Evolutionary conservation across 2,329 filamentous ascomycete species (phyloP).

Genomic region (Clonostachys byssicola): DNA sequence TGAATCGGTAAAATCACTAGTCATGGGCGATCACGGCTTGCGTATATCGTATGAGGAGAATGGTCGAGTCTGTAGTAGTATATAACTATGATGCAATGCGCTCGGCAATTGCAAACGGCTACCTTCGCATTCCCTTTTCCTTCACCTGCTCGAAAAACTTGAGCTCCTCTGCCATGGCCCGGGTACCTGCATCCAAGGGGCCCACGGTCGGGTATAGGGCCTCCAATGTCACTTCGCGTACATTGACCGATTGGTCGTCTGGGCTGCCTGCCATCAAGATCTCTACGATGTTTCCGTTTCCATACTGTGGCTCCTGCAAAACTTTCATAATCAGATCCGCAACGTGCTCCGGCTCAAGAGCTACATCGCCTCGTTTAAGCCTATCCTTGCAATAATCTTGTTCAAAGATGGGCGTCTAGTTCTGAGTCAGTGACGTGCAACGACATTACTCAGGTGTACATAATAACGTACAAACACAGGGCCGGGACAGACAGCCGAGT

Average conservation of each 20-base stretch:
- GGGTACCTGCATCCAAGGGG: background rate
- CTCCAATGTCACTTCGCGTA: constrained; percentile 5
- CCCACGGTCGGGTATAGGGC: background rate
- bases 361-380: constrained; percentile 3
- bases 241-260: constrained; percentile 3
- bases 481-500: constrained; percentile 9
- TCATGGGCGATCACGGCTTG: too few relatives aligned
- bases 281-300: constrained; percentile 11
- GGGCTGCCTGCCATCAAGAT: constrained; percentile 6
- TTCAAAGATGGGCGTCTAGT: constrained; percentile 5
- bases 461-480: constrained; percentile 1
- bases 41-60: too few relatives aligned
- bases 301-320: constrained; percentile 7
- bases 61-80: too few relatives aligned
- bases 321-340: constrained; percentile 6
- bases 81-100: too few relatives aligned
- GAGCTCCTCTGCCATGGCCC: constrained; percentile 1
- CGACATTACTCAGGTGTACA: background rate
- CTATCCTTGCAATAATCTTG: constrained; percentile 6
- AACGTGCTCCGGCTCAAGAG: constrained; percentile 1
- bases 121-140: background rate
- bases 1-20: too few relatives aligned
- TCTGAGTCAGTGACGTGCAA: background rate
- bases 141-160: constrained; percentile 1
- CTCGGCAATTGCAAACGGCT: background rate